Percentiles rank a stretch among this genome's conserved stretches.
phyloP scores from a whole-genome alignment of 257 asterid genomes.

The Fraxinus quadrangulata region DNA sequence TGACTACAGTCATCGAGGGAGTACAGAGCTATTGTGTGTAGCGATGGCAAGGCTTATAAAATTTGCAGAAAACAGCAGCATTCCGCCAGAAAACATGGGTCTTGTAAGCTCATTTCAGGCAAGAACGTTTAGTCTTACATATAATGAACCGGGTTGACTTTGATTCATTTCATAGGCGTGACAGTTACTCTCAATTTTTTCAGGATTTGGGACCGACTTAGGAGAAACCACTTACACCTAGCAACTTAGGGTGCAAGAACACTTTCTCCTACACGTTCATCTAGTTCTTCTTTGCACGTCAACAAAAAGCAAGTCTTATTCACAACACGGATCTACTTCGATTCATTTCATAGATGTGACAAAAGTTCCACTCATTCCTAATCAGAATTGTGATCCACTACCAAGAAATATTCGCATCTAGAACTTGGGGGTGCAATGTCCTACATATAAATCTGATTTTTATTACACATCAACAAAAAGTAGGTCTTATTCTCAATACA shows the following conservation, averaged over 20 bases:
- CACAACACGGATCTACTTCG: not conserved
- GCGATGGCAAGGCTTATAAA: constrained; percentile 55
- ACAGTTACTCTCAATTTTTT: not conserved
- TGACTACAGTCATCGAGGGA: constrained; percentile 51
- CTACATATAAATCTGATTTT: no score
- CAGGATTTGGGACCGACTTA: not conserved
- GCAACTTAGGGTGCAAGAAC: not conserved
- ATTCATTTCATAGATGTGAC: no score
- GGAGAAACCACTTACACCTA: no score
- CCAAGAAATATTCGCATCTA: no score
- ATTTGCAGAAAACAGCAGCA: constrained; percentile 37
- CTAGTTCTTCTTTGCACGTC: not conserved
- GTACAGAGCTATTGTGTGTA: constrained; percentile 54
- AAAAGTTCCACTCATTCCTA: no score
- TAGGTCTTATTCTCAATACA: no score
- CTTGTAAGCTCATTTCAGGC: constrained; percentile 43
- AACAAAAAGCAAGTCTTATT: not conserved
- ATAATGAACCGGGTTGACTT: not conserved
- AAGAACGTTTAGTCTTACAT: not conserved
- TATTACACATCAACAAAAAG: no score
- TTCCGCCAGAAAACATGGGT: constrained; percentile 33
- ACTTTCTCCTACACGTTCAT: no score
- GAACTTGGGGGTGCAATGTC: no score
- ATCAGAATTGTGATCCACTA: no score
- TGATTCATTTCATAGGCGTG: not conserved